Conservation (phyloP, 2,329 filamentous ascomycete species). For the Phialophora expanda region DNA sequence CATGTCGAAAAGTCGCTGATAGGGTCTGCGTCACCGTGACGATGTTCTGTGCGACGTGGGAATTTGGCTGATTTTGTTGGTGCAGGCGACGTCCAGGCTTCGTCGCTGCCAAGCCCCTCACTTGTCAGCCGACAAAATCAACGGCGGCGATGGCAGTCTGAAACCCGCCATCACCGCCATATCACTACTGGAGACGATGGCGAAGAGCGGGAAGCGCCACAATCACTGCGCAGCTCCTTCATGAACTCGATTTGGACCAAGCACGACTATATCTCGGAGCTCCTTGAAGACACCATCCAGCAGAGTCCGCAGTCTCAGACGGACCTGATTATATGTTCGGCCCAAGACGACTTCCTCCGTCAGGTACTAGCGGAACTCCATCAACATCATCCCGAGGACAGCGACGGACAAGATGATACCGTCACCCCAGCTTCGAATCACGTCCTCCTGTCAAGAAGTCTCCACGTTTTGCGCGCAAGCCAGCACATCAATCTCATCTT, state of each 20-base stretch:
- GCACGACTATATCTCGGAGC: conserved; percentile 56
- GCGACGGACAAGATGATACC: background rate
- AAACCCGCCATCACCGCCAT: background rate
- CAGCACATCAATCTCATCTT: conserved; percentile 74
- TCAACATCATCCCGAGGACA: conserved; percentile 33
- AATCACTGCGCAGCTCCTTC: background rate
- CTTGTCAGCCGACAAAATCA: background rate
- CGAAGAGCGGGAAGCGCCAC: background rate
- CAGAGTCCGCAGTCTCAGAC: conserved; percentile 62
- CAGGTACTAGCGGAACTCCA: conserved; percentile 60
- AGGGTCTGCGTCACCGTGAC: conserved; percentile 1
- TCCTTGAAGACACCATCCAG: conserved; percentile 68
- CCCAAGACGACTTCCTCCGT: conserved; percentile 67
- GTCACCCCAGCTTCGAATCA: conserved; percentile 38
- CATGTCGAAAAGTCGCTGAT: conserved; percentile 59
- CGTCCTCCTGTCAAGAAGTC: conserved; percentile 64
- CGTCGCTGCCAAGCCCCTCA: conserved; percentile 12
- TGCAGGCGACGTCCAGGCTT: background rate
- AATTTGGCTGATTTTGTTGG: background rate
- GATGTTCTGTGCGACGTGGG: conserved; percentile 15
- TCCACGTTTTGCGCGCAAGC: conserved; percentile 71
- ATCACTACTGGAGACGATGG: background rate
- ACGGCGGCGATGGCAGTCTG: background rate
- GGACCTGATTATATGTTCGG: conserved; percentile 73
- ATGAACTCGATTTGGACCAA: conserved; percentile 24